A percentile compares a stretch with the other conserved stretches of the same genome.
These are phyloP conservation scores for Collybia nuda DNA, from an alignment of 768 basidiomycete species.

Conservation along the genomic window DNA sequence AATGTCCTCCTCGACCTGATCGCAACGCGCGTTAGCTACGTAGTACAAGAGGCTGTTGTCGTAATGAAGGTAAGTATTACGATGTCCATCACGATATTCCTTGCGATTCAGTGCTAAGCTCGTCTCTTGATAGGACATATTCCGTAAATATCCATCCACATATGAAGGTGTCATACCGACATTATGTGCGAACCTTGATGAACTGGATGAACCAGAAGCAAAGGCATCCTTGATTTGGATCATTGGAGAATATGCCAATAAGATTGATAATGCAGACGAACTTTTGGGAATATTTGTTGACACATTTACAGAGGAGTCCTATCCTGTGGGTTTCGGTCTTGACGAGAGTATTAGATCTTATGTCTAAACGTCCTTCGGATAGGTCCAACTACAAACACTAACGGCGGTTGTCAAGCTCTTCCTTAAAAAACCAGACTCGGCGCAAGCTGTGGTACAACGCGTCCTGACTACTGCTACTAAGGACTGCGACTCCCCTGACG, in stretches of 20 bases:
- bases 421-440: conserved; percentile 90
- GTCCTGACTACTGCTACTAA: conserved; percentile 94
- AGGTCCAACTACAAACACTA: conserved; percentile 79
- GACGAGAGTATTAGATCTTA: too few relatives aligned
- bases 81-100: neutral
- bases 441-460: conserved; percentile 90
- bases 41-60: conserved; percentile 97
- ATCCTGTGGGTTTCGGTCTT: conserved; percentile 55
- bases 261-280: conserved; percentile 96
- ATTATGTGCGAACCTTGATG: conserved; percentile 91
- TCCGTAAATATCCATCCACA: conserved; percentile 93
- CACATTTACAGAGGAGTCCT: conserved; percentile 90
- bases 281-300: conserved; percentile 89
- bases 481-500: conserved; percentile 95
- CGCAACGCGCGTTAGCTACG: conserved; percentile 90
- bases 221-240: conserved; percentile 99
- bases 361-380: neutral
- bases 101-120: neutral
- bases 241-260: conserved; percentile 96
- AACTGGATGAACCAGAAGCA: conserved; percentile 96
- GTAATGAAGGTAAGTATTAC: conserved; percentile 84
- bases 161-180: conserved; percentile 98
- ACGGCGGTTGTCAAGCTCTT: conserved; percentile 98
- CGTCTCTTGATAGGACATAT: conserved; percentile 75
- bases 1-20: conserved; percentile 93